These are phyloP conservation scores for Pythium rishiriense DNA, from an alignment of 352 stramenopile genomes.

Conservation along the genomic window DNA sequence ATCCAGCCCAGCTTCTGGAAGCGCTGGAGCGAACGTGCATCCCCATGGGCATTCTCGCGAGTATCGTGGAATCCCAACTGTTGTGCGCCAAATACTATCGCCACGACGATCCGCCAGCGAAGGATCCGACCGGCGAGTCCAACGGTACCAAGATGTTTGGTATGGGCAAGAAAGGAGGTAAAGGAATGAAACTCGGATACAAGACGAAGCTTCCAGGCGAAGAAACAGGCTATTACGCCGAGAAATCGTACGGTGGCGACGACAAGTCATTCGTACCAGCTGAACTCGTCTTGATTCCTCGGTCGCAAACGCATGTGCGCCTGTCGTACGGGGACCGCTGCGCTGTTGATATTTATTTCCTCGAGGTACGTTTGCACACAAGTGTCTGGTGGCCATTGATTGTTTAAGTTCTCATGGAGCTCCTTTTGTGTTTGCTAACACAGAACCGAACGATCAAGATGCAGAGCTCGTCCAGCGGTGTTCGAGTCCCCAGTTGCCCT, in stretches of 20 bases:
- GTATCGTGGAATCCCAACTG: slow-evolving; percentile 80
- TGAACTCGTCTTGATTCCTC: slow-evolving; percentile 82
- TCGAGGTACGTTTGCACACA: slow-evolving; percentile 57
- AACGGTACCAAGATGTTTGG: slow-evolving; percentile 50
- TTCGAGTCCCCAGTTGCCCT: slow-evolving; percentile 75
- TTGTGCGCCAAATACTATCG: slow-evolving; percentile 85
- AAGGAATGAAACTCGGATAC: slow-evolving; percentile 87
- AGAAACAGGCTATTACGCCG: slow-evolving; percentile 83
- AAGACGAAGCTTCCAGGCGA: slow-evolving; percentile 86
- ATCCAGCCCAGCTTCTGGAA: slow-evolving; percentile 79
- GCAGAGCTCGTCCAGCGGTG: slow-evolving; percentile 74
- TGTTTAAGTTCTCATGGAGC: not conserved
- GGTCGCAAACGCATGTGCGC: slow-evolving; percentile 82
- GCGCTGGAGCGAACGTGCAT: slow-evolving; percentile 83
- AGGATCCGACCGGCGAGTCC: slow-evolving; percentile 35
- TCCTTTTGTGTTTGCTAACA: not conserved
- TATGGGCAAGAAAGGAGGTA: slow-evolving; percentile 75
- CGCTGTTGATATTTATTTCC: slow-evolving; percentile 91
- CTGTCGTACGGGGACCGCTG: slow-evolving; percentile 83
- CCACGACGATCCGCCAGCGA: slow-evolving; percentile 49
- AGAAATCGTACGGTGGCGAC: slow-evolving; percentile 83
- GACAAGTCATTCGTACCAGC: slow-evolving; percentile 86
- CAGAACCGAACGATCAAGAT: slow-evolving; percentile 86
- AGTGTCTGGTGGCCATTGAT: not conserved
- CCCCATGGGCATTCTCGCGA: slow-evolving; percentile 80